Evolutionary conservation across 2,329 filamentous ascomycete species (phyloP).

Genomic region (Ambrosiella cleistominuta): DNA sequence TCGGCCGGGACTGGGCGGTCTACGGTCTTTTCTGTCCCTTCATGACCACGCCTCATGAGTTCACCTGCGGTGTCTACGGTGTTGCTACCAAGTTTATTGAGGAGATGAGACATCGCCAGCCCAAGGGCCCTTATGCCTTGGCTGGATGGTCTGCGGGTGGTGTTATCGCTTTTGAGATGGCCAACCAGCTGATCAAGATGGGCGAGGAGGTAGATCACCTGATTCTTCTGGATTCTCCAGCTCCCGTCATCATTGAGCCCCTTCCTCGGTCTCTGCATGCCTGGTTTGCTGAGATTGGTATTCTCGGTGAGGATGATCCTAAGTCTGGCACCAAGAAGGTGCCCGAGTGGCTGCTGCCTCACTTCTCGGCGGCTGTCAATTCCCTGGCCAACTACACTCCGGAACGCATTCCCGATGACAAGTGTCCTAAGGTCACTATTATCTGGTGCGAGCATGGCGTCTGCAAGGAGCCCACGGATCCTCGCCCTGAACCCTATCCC

Average conservation of each 20-base stretch:
- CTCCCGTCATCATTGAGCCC: slow-evolving; percentile 49
- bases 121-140: slow-evolving; percentile 47
- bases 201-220: slow-evolving; percentile 41
- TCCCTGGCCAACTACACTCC: slow-evolving; percentile 54
- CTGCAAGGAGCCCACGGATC: slow-evolving; percentile 47
- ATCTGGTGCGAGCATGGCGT: slow-evolving; percentile 63
- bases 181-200: slow-evolving; percentile 38
- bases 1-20: slow-evolving; percentile 30
- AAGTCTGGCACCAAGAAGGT: slow-evolving; percentile 26
- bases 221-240: slow-evolving; percentile 49
- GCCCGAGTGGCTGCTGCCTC: slow-evolving; percentile 55
- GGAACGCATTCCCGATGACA: slow-evolving; percentile 39
- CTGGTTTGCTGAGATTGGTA: slow-evolving; percentile 55
- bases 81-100: slow-evolving; percentile 33
- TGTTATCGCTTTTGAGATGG: slow-evolving; percentile 51
- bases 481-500: slow-evolving; percentile 42
- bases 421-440: slow-evolving; percentile 42
- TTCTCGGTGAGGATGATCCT: slow-evolving; percentile 45
- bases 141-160: slow-evolving; percentile 65
- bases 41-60: slow-evolving; percentile 42
- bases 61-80: slow-evolving; percentile 36
- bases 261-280: slow-evolving; percentile 45
- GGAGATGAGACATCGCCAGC: slow-evolving; percentile 56
- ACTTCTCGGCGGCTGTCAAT: slow-evolving; percentile 52
- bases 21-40: slow-evolving; percentile 44